Base-by-base conservation (phyloP, 148 eudicot genomes). In the Bassia scoparia region DNA sequence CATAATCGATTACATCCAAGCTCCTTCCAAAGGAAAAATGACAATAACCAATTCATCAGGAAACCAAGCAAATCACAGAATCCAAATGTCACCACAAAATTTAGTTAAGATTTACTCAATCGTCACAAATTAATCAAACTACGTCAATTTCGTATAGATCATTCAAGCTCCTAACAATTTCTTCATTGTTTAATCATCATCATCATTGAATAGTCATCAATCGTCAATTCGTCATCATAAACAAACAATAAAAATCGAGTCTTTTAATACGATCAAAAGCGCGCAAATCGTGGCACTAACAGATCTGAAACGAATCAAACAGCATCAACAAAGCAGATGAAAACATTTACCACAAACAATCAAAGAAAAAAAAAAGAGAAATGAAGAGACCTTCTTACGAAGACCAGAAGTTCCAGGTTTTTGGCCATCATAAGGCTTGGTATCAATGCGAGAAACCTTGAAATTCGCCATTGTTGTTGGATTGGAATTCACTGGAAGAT, bases 341-440 rank as follows among this genome's bases (percentile, higher is more conserved):
- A 3, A 24, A 53, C 11, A 38, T 18, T 77, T 56, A 54, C 20
- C 7, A 20, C 29, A 67, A 34, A 50, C 21, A 54, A 64, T 20
- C 52, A 31, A 43, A 78, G n/a, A 37, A 26, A 38, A 67, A 4
- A 55, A 30, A 55, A 64, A 3, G 12, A 21, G 12, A 21, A 65
- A 38, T 27, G 34, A n/a, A 3, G 54, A 44, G 41, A 78, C 82
- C 82, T 80, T 80, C 79, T 80, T 80, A 9, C 82, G 78, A 59
- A 93, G 89, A 75, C 98, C 98, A 52, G 98, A 93, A 46, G 98
- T 93, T 23, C 98, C 98, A 0, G 98, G 98, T 67, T 93, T 93
- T 70, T 93, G 98, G 74, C 89, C 98, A 64, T 90, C 92, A 74
- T 71, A 81, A 27, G 98, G 98, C 43, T 68, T 82, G 24, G 96